Conservation (phyloP, 2,329 filamentous ascomycete species). For the Emergomyces africanus region DNA sequence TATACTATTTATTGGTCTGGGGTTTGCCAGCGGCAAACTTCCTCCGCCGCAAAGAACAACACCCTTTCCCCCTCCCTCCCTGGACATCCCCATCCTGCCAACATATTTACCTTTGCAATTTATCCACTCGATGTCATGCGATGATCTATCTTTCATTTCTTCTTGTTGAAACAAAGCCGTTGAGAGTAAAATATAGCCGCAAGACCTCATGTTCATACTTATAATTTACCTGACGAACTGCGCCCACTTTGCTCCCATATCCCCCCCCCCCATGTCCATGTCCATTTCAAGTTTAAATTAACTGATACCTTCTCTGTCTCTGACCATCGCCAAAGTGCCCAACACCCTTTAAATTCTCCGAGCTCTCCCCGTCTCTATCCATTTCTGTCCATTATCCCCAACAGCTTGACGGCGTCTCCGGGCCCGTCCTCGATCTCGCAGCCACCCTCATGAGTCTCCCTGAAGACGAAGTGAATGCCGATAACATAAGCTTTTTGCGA, state of each 20-base stretch:
- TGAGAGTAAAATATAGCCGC: background rate
- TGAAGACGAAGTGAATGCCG: conserved; percentile 35
- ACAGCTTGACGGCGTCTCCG: conserved; percentile 33
- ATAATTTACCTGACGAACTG: background rate
- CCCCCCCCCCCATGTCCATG: too few relatives aligned
- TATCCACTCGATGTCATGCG: background rate
- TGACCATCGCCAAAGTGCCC: background rate
- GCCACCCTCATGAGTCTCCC: conserved; percentile 34
- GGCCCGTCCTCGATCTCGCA: conserved; percentile 38
- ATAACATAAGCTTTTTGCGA: conserved; percentile 41
- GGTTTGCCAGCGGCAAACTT: too few relatives aligned
- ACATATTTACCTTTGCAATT: background rate
- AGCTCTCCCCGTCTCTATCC: conserved; percentile 10
- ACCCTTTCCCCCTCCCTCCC: too few relatives aligned
- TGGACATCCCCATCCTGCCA: background rate
- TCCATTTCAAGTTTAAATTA: background rate
- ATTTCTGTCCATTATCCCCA: conserved; percentile 30
- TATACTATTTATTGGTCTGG: too few relatives aligned
- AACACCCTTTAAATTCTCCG: background rate
- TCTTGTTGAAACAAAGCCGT: background rate
- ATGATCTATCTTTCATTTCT: background rate
- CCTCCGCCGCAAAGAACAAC: too few relatives aligned
- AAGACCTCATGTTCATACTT: background rate
- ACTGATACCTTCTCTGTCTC: too few relatives aligned
- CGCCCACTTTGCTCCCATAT: background rate